Percentiles rank a stretch among this genome's conserved stretches.
phyloP scores from a whole-genome alignment of 495 filamentous ascomycete species.

The Podospora fimiseda region DNA sequence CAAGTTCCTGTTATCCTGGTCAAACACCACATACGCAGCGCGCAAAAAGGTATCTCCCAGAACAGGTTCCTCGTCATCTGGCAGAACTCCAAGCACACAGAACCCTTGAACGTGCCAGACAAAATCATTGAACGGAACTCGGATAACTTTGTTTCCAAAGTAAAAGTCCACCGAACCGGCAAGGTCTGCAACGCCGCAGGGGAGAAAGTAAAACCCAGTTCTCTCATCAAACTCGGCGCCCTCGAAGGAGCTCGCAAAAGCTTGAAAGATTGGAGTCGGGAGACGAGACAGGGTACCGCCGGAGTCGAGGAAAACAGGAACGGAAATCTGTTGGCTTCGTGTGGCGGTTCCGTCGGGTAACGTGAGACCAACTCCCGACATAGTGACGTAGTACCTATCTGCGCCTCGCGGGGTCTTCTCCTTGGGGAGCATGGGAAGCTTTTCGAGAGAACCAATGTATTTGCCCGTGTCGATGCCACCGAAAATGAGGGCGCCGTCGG shows the following conservation, averaged over 20 bases:
- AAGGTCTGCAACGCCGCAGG: conserved; percentile 49
- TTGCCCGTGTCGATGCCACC: conserved; percentile 69
- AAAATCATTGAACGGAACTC: conserved; percentile 57
- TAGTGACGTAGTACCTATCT: conserved; percentile 25
- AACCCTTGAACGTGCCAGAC: conserved; percentile 33
- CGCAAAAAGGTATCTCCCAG: conserved; percentile 29
- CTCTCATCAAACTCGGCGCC: conserved; percentile 16
- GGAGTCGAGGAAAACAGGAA: conserved; percentile 28
- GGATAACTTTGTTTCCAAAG: conserved; percentile 47
- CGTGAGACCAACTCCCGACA: conserved; percentile 23
- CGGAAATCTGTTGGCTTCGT: conserved; percentile 10
- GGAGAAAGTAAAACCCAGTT: conserved; percentile 46
- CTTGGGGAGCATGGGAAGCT: conserved; percentile 38
- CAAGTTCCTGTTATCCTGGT: conserved; percentile 31
- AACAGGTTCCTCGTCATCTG: conserved; percentile 19
- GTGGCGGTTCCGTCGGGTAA: conserved; percentile 16
- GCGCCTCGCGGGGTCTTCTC: conserved; percentile 24
- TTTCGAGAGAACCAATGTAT: conserved; percentile 54
- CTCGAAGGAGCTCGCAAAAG: conserved; percentile 19
- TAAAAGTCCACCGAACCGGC: conserved; percentile 54
- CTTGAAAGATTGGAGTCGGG: conserved; percentile 21
- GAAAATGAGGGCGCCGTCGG: conserved; percentile 65
- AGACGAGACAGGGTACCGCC: conserved; percentile 24
- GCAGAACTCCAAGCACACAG: conserved; percentile 24
- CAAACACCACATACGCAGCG: conserved; percentile 30